A percentile compares a stretch with the other conserved stretches of the same genome.
Conservation (phyloP, 2,329 filamentous ascomycete species). For the Alternaria hordeiaustralica region DNA sequence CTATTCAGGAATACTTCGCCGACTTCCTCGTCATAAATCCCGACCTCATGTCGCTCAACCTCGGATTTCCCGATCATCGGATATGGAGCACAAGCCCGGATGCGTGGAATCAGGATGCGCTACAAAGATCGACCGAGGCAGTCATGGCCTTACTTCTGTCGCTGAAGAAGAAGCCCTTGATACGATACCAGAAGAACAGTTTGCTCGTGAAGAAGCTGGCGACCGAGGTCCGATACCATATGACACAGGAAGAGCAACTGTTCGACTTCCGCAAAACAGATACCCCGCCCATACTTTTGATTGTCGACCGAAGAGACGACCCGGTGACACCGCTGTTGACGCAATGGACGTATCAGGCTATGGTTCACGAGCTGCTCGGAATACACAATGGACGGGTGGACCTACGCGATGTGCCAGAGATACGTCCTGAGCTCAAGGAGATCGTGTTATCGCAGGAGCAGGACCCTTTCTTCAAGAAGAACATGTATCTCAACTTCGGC, state of each 20-base stretch:
- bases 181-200: conserved; percentile 92
- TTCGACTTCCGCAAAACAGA: conserved; percentile 97
- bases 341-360: conserved; percentile 99
- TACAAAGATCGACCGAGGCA: conserved; percentile 87
- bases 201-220: conserved; percentile 89
- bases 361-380: conserved; percentile 95
- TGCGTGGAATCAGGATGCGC: conserved; percentile 85
- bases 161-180: conserved; percentile 94
- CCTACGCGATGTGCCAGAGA: conserved; percentile 80
- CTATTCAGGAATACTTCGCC: conserved; percentile 94
- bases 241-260: conserved; percentile 93
- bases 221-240: conserved; percentile 87
- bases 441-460: conserved; percentile 96
- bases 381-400: conserved; percentile 96
- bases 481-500: conserved; percentile 98
- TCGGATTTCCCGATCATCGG: conserved; percentile 73
- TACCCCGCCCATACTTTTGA: conserved; percentile 88
- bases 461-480: conserved; percentile 98
- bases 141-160: conserved; percentile 83
- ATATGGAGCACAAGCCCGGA: conserved; percentile 86
- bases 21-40: conserved; percentile 96
- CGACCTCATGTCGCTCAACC: conserved; percentile 83
- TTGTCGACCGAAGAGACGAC: conserved; percentile 91
- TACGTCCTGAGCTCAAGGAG: conserved; percentile 86
- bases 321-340: conserved; percentile 92